Conservation (phyloP, 306 rosid genomes). For the Begonia peltatifolia region DNA sequence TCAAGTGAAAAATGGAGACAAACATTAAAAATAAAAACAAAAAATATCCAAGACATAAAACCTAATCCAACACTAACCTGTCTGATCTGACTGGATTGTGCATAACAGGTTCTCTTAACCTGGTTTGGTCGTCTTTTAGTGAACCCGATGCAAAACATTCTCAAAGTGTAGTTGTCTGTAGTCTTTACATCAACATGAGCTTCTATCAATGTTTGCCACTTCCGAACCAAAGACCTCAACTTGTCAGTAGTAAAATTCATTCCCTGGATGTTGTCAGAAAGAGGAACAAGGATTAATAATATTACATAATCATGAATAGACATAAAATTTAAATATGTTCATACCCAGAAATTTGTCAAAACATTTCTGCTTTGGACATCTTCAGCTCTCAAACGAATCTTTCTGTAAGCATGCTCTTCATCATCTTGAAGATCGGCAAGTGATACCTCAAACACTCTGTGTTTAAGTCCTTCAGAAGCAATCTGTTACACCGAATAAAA, state of each 20-base stretch:
- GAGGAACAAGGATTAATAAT: neutral
- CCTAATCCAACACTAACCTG: constrained; percentile 22
- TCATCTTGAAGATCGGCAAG: constrained; percentile 31
- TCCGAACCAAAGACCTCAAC: constrained; percentile 65
- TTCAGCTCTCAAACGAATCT: constrained; percentile 29
- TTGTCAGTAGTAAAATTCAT: constrained; percentile 73
- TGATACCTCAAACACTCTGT: constrained; percentile 29
- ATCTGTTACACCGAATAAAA: constrained; percentile 10
- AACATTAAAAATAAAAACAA: too few relatives aligned
- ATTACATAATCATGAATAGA: neutral
- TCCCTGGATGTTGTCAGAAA: constrained; percentile 22
- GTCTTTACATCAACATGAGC: constrained; percentile 81
- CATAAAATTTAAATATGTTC: neutral
- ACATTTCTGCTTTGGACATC: constrained; percentile 31
- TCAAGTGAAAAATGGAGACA: neutral
- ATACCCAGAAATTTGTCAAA: constrained; percentile 30
- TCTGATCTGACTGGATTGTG: constrained; percentile 65
- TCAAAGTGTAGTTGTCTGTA: constrained; percentile 60
- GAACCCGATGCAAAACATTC: constrained; percentile 75
- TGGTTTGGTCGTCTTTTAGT: constrained; percentile 63
- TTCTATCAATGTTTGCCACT: constrained; percentile 73
- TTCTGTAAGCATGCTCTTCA: constrained; percentile 29
- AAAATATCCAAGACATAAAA: neutral
- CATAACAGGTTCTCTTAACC: constrained; percentile 73
- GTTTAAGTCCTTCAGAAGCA: constrained; percentile 34